These are phyloP conservation scores for Beta lomatogona DNA, from an alignment of 179 eudicot genomes.

Conservation along the genomic window DNA sequence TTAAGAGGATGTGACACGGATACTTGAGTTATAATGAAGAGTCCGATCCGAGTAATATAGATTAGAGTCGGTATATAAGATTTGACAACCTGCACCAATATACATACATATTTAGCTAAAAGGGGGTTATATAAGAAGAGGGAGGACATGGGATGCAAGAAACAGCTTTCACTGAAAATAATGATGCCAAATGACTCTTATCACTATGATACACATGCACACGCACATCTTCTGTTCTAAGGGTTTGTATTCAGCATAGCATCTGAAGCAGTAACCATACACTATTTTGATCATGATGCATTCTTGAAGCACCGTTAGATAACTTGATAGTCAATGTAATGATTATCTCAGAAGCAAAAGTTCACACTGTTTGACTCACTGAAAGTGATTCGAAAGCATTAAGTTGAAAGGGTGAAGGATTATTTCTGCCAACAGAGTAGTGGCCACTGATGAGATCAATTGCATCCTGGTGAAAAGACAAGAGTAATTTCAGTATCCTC, in stretches of 20 bases:
- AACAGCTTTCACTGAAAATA: neutral
- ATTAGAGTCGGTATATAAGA: neutral
- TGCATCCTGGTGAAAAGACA: conserved; percentile 67
- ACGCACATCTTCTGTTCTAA: neutral
- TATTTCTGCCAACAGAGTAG: conserved; percentile 59
- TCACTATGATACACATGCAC: neutral
- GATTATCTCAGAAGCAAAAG: neutral
- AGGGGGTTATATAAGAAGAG: neutral
- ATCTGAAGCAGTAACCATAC: neutral
- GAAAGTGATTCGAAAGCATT: conserved; percentile 62
- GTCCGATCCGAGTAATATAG: too few relatives aligned
- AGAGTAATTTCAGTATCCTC: neutral
- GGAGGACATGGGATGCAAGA: neutral
- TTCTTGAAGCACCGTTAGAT: neutral
- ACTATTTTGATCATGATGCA: neutral
- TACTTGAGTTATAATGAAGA: too few relatives aligned
- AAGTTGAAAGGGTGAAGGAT: conserved; percentile 65
- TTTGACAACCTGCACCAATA: neutral
- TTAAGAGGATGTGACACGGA: too few relatives aligned
- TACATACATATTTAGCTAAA: neutral
- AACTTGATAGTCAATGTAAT: neutral
- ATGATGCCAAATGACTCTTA: neutral
- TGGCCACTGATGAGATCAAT: conserved; percentile 91
- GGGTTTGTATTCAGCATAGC: conserved; percentile 8
- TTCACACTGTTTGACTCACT: conserved; percentile 46